Evolutionary conservation across 1,284 basidiomycete species (phyloP).

Genomic region (Moesziomyces antarcticus): DNA sequence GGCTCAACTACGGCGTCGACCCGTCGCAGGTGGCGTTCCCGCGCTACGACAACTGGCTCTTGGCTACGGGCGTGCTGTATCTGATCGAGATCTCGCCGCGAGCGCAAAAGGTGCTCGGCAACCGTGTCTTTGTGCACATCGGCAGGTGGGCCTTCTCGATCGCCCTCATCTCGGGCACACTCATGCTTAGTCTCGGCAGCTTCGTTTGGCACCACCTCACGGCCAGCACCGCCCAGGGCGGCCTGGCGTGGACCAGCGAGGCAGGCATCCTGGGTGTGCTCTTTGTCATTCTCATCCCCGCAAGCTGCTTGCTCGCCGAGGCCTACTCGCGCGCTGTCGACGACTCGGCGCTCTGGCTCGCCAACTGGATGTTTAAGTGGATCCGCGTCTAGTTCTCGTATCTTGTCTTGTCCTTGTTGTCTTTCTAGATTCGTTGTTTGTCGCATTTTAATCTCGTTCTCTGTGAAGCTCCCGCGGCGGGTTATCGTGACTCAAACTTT

Average conservation of each 20-base stretch:
- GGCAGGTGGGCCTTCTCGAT: constrained; percentile 51
- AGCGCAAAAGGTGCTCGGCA: constrained; percentile 14
- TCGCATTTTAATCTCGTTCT: not conserved
- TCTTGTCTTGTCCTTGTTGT: not conserved
- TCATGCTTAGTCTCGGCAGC: constrained; percentile 52
- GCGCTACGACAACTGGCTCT: constrained; percentile 56
- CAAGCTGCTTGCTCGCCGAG: constrained; percentile 22
- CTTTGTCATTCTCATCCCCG: constrained; percentile 34
- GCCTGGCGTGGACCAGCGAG: constrained; percentile 18
- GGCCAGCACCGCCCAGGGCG: not conserved
- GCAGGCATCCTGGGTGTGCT: constrained; percentile 25
- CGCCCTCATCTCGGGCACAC: constrained; percentile 46
- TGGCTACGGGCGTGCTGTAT: constrained; percentile 41
- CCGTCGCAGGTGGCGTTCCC: constrained; percentile 32
- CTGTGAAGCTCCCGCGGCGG: too few relatives aligned
- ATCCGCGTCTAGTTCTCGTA: constrained; percentile 18
- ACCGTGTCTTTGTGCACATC: constrained; percentile 17
- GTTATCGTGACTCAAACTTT: too few relatives aligned
- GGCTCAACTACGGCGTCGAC: constrained; percentile 36
- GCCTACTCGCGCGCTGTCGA: constrained; percentile 36
- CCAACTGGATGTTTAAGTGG: constrained; percentile 49
- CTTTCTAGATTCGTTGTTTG: not conserved
- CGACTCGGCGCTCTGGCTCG: constrained; percentile 21
- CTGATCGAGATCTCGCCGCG: constrained; percentile 45
- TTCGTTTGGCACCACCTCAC: constrained; percentile 27